Evolutionary conservation across 2,329 filamentous ascomycete species (phyloP), one percentile per base, ranked within the genome.

Genomic region (Apiospora hydei): DNA sequence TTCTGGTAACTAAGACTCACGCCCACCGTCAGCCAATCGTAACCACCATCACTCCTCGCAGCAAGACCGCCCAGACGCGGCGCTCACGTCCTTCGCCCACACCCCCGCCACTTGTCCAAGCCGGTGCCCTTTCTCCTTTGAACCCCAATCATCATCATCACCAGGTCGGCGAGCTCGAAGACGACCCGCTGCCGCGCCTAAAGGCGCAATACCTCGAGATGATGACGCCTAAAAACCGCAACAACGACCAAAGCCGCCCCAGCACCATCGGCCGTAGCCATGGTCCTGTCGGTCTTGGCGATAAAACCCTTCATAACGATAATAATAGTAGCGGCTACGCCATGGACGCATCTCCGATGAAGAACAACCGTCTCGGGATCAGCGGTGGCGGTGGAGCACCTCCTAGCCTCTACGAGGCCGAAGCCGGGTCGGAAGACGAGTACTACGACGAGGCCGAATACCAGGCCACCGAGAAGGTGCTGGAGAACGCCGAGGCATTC

Each of bases 181-280:
- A 64, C 34, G 57, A 64, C 21, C 57, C 57, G 57, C 34, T 64
- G 18, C 57, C 57, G 18, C 57, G 57, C 18, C 57, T 64, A 16
- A 64, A 38, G 8, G 11, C 34, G 8, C 30, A 64, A n/a, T 64
- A 41, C 34, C 30, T 21, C 18, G 57, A 64, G 30, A 64, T 64
- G 16, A 64, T 64, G 30, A 21, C 10, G n/a, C 38, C 53, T 4
- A 10, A 34, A 11, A 26, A 26, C 24, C 3, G 26, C 4, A 4
- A 11, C 51, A 26, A 34, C 51, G 24, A 24, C 51, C 24, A 34
- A 30, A 34, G 24, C 51, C 2, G 26, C 14, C 30, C 24, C 24
- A 21, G 14, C 14, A 34, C 7, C 26, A 18, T 16, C 51, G 14
- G 16, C 14, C 14, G 18, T 34, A 11, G 51, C 16, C 16, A 34